phyloP scores from a whole-genome alignment of 768 basidiomycete genomes.

The Leccinum obscurum region DNA sequence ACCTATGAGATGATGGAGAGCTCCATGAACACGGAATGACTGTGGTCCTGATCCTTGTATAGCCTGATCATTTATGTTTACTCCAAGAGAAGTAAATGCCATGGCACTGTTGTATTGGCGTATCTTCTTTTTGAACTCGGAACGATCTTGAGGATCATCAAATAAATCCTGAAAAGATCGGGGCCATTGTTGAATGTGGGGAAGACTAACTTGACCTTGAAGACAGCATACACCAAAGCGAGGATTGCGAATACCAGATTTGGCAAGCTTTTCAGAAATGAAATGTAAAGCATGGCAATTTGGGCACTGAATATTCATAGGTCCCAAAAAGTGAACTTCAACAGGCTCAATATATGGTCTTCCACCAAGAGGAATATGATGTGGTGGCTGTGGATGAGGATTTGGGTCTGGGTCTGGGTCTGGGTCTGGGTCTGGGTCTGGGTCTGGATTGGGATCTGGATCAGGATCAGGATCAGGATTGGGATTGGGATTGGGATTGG shows the following conservation, averaged over 20 bases:
- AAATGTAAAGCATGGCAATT: neutral
- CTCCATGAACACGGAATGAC: neutral
- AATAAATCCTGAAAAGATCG: neutral
- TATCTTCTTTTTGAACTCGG: neutral
- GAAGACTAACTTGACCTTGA: neutral
- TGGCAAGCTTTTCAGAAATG: neutral
- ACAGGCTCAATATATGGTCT: neutral
- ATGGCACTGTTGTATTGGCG: neutral
- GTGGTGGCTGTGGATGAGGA: too few species aligned
- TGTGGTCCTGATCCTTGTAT: slow-evolving; percentile 1
- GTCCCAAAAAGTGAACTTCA: neutral
- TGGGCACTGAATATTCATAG: neutral
- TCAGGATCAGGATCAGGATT: too few species aligned
- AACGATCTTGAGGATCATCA: neutral
- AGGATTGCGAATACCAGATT: neutral
- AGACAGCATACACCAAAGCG: neutral
- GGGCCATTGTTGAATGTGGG: neutral
- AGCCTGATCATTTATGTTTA: neutral
- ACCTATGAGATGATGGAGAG: neutral
- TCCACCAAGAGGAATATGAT: neutral
- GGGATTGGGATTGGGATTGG: too few species aligned
- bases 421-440: too few species aligned
- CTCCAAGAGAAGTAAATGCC: slow-evolving; percentile 11
- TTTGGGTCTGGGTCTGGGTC: too few species aligned
- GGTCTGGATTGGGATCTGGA: too few species aligned